phyloP scores from a whole-genome alignment of 495 filamentous ascomycete genomes.

The Chaetomium cochliodes region DNA sequence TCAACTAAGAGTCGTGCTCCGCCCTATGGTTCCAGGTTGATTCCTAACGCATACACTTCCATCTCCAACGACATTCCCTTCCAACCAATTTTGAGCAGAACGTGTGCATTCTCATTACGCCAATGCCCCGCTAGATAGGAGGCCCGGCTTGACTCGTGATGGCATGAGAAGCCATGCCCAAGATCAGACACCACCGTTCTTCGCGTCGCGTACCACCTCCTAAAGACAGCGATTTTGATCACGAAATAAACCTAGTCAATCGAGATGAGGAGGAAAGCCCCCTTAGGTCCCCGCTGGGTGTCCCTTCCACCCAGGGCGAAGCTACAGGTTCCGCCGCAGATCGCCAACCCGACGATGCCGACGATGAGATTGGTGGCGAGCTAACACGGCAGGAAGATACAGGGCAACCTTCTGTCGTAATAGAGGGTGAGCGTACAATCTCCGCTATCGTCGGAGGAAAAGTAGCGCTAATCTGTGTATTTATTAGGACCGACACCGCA shows the following conservation, averaged over 20 bases:
- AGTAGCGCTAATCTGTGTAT: neutral
- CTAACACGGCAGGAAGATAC: neutral
- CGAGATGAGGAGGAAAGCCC: conserved; percentile 32
- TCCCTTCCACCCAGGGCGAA: conserved; percentile 17
- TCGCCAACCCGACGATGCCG: conserved; percentile 8
- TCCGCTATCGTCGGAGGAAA: neutral
- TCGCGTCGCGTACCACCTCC: conserved; percentile 50
- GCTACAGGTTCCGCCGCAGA: neutral
- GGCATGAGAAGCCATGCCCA: conserved; percentile 41
- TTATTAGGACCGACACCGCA: conserved; percentile 18
- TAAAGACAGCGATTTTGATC: conserved; percentile 58
- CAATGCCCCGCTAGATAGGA: conserved; percentile 16
- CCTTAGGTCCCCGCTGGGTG: conserved; percentile 1
- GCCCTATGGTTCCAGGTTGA: neutral
- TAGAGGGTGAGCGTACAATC: conserved; percentile 23
- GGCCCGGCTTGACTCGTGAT: neutral
- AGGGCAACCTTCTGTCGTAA: conserved; percentile 22
- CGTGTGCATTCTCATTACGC: neutral
- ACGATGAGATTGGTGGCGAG: conserved; percentile 1
- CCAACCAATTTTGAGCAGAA: neutral
- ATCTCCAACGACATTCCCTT: neutral
- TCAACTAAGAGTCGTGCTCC: neutral
- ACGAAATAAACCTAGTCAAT: conserved; percentile 60
- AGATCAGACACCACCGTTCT: conserved; percentile 42
- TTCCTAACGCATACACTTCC: neutral